phyloP scores from a whole-genome alignment of 78 protist genomes.

The Emiliania huxleyi region DNA sequence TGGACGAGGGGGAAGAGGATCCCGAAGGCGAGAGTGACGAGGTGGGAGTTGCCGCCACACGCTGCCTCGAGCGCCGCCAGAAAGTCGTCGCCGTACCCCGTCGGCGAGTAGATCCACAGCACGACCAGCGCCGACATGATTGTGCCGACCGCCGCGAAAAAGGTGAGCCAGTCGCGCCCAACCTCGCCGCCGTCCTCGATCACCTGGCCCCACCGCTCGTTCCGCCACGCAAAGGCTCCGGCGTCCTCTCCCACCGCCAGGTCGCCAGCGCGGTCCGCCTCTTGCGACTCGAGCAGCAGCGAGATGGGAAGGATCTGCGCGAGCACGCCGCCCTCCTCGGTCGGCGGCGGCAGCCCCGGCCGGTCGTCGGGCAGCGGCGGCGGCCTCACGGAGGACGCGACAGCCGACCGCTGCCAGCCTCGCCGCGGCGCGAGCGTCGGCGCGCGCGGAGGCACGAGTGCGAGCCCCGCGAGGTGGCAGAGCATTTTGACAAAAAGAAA shows the following conservation, averaged over 20 bases:
- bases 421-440: no score
- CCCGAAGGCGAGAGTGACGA: not conserved
- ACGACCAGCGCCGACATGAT: not conserved
- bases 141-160: not conserved
- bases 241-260: not conserved
- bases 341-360: not conserved
- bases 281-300: not conserved
- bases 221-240: not conserved
- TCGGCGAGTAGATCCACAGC: not conserved
- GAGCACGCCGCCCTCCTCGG: not conserved
- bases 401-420: no score
- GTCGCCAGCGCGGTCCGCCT: not conserved
- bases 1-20: constrained; percentile 1
- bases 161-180: not conserved
- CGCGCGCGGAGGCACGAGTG: no score
- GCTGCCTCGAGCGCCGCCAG: not conserved
- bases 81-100: constrained; percentile 16
- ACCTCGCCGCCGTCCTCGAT: not conserved
- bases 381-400: no score
- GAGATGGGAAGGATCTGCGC: not conserved
- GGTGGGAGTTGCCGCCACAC: not conserved
- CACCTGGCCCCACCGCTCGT: not conserved
- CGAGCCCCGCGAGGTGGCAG: no score
- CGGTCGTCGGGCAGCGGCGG: not conserved
- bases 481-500: no score